Base-by-base conservation (phyloP, 306 rosid species). In the Prunus armeniaca region DNA sequence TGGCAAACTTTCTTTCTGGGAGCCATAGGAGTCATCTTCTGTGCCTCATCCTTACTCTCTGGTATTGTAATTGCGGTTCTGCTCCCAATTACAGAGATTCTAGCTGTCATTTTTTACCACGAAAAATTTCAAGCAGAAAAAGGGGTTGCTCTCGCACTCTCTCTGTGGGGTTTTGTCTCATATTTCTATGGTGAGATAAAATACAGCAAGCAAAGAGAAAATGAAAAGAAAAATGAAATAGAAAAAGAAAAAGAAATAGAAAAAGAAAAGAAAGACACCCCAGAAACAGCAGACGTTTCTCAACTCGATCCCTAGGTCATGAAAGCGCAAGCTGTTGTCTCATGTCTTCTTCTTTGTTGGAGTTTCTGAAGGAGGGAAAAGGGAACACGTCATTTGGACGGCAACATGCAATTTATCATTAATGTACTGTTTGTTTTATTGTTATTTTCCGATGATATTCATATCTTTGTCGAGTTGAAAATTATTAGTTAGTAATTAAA, bases 181-280 rank as follows among this genome's bases (percentile, higher is more conserved):
- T 88, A 88, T 68, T 88, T 90, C 46, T 88, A 88, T 8, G 93
- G 96, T 1, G 93, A 88, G 65, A 45, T 73, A 2, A 88, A 88
- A 68, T 80, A 84, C 5, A 60, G 41, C 1, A 81, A 72, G 56
- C 74, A 78, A 20, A 84, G 49, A 25, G 76, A 60, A 34, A 70
- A 20, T 49, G 67, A 30, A 12, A 0, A 19, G 67, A 20, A 17
- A 63, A 30, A 63, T 0, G 45, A 18, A 63, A 17, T 30, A 6
- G 22, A 63, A 63, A 32, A 1, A 4, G 67, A 63, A 61, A 25
- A 30, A 6, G 13, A 63, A 63, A 32, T 7, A 9, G 67, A 63
- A 61, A 25, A 6, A 13, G 17, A 41, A 72, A 20, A 43, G 73
- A 47, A 12, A 2, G 18, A 5, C 1, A 14, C 3, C 24, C 47